A percentile compares a stretch with the other conserved stretches of the same genome.
phyloP scores from a whole-genome alignment of 1,284 basidiomycete species.

The Malassezia globosa region DNA sequence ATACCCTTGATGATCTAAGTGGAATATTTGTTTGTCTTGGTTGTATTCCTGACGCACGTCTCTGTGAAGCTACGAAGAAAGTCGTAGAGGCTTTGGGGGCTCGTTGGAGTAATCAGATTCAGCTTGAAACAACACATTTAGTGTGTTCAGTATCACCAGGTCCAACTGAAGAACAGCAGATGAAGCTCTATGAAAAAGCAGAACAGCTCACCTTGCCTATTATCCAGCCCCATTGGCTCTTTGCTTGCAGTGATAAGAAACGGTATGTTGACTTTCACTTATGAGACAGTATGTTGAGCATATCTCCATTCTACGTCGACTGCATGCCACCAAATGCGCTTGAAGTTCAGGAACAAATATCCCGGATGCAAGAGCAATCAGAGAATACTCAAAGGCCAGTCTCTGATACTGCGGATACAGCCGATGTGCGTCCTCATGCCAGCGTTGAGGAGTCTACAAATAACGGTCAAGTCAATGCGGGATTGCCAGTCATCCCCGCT shows the following conservation, averaged over 20 bases:
- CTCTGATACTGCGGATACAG: too few relatives aligned
- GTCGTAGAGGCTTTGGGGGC: slow-evolving; percentile 31
- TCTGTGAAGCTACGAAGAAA: slow-evolving; percentile 26
- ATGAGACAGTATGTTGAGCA: slow-evolving; percentile 38
- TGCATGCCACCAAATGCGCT: slow-evolving; percentile 37
- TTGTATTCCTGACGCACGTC: slow-evolving; percentile 22
- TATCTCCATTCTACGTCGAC: slow-evolving; percentile 41
- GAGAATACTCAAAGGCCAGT: background rate
- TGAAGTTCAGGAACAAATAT: slow-evolving; percentile 8
- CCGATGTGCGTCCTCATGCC: too few relatives aligned
- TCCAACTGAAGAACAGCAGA: background rate
- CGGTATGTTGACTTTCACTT: slow-evolving; percentile 21
- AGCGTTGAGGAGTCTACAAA: too few relatives aligned
- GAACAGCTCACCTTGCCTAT: slow-evolving; percentile 44
- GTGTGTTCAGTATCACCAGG: slow-evolving; percentile 22
- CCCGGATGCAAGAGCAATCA: background rate
- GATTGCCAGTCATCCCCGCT: too few relatives aligned
- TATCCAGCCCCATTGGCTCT: slow-evolving; percentile 45
- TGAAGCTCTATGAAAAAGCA: slow-evolving; percentile 29
- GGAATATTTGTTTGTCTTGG: slow-evolving; percentile 45
- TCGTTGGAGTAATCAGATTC: slow-evolving; percentile 71
- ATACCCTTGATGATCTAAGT: slow-evolving; percentile 40
- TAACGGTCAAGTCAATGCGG: too few relatives aligned
- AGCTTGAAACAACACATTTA: slow-evolving; percentile 54
- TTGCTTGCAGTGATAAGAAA: slow-evolving; percentile 39